Evolutionary conservation across 2,329 filamentous ascomycete species (phyloP).

Genomic region (Fusarium incarnatum): DNA sequence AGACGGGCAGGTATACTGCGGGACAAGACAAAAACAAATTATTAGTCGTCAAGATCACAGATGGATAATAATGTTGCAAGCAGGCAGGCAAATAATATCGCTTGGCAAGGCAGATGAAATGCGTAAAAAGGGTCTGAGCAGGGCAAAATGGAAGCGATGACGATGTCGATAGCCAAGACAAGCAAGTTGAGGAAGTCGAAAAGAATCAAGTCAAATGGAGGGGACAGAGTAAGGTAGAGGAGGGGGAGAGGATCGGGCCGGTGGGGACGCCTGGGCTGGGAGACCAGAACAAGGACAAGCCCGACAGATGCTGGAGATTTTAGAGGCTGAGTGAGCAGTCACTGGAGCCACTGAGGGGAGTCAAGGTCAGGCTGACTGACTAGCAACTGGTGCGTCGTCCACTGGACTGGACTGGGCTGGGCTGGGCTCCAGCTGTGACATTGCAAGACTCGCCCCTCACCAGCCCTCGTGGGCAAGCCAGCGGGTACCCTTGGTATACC

Average conservation of each 20-base stretch:
- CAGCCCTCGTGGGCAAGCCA: constrained; percentile 38
- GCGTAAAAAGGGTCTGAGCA: constrained; percentile 7
- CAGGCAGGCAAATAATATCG: constrained; percentile 17
- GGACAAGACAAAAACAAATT: constrained; percentile 36
- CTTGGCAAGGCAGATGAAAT: constrained; percentile 16
- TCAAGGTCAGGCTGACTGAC: constrained; percentile 40
- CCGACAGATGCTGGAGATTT: constrained; percentile 27
- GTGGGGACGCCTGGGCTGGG: constrained; percentile 34
- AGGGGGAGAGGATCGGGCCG: constrained; percentile 42
- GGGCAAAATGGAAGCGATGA: constrained; percentile 39
- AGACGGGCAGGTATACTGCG: constrained; percentile 27
- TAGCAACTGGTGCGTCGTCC: constrained; percentile 31
- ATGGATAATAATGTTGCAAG: constrained; percentile 21
- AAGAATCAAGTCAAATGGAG: constrained; percentile 44
- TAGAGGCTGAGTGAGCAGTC: constrained; percentile 30
- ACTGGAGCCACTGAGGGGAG: constrained; percentile 30
- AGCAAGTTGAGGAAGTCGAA: constrained; percentile 39
- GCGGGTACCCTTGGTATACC: constrained; percentile 23
- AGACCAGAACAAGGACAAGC: constrained; percentile 34
- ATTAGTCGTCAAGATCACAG: constrained; percentile 41
- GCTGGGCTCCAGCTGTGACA: constrained; percentile 23
- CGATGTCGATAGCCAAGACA: constrained; percentile 40
- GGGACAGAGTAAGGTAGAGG: constrained; percentile 36
- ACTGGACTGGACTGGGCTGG: constrained; percentile 20
- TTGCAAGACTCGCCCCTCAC: constrained; percentile 32